Base-by-base conservation (phyloP, 2,329 filamentous ascomycete species). In the Fusarium staphyleae region DNA sequence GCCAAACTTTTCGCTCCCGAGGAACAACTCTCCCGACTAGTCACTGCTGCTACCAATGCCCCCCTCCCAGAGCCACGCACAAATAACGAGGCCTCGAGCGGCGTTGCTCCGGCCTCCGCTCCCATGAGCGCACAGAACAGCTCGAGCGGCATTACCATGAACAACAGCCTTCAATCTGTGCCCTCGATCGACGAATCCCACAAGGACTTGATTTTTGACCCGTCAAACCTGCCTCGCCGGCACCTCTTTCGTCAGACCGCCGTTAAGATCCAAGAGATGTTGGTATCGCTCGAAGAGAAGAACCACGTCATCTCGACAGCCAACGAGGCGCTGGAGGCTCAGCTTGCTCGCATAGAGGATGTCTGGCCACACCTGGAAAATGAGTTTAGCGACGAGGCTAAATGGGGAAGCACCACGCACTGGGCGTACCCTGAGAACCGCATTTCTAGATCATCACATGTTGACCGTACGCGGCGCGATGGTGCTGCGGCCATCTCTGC, bases 351-450 rank as follows among this genome's bases (percentile, higher is more conserved):
- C 45, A 86, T 97, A 69, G 90, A 96, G 70, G 88, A 90, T 65
- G 88, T 96, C 26, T 96, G 90, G 81, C 88, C 91, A 15, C 87
- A 93, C 74, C 85, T 98, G 51, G 89, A 96, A 60, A 80, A 82
- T 54, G 95, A 99, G 73, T 91, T 99, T 69, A 96, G 91, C 74
- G 92, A 97, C 57, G 92, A 98, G 74, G 91, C 95, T 48, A 91
- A 96, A 74, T 88, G 92, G 77, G 95, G 96, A 44, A 98, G 92
- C 75, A 83, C 87, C 53, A 90, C 86, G 45, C 95, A 99, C 73
- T 99, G 95, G 95, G 95, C 93, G 41, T 98, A 98, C 72, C 89
- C 90, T 15, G 90, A 93, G 66, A 91, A 91, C 69, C 88, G 93
- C 61, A 82, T 86, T 28, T 78, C 78, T 28, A 82, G 82, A 66